Evolutionary conservation across 2,329 filamentous ascomycete genomes (phyloP), one percentile per base, ranked within the genome.

Genomic region (Phaeosphaeriaceae sp.): DNA sequence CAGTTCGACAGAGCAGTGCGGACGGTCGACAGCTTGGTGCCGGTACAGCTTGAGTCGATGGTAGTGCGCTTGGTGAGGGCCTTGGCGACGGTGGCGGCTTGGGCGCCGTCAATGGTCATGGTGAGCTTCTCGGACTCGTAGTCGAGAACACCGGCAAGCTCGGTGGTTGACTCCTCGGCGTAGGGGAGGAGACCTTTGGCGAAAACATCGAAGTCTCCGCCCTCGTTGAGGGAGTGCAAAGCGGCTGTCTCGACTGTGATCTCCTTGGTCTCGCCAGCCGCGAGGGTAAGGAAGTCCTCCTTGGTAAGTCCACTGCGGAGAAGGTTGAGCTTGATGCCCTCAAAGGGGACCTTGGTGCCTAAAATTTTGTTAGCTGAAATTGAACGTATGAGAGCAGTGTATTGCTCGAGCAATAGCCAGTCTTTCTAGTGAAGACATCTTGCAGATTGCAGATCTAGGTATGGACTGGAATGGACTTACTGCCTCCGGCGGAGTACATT

Each of bases 91-190:
- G 66, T 67, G 48, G 81, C 81, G 10, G 89, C 88, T 50, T 83
- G 72, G 11, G 77, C 77, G 19, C 85, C 87, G 62, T 91, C 83
- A 44, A 91, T 80, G 6, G 81, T 76, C 60, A 89, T 80, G 52
- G 80, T 81, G 49, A 91, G 75, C 17, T 81, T 80, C 77, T 91
- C 90, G 70, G 85, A 88, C 53, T 81, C 77, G 77, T 85, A 91
- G 11, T 82, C 73, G 2, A 90, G 73, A 47, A 82, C 83, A 11
- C 85, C 87, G 10, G 83, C 74, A 35, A 91, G 81, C 43, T 83
- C 77, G 22, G 81, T 79, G 28, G 88, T 85, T 55, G 84, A 84
- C 11, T 82, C 80, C 47, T 71, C 69, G 11, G 73, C 74, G 35
- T 60, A 76, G 7, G 72, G 73, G 15, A 77, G 60, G 19, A 67